A percentile compares a stretch with the other conserved stretches of the same genome.
Evolutionary conservation across 306 rosid species (phyloP).

Genomic region (Inga oerstediana): DNA sequence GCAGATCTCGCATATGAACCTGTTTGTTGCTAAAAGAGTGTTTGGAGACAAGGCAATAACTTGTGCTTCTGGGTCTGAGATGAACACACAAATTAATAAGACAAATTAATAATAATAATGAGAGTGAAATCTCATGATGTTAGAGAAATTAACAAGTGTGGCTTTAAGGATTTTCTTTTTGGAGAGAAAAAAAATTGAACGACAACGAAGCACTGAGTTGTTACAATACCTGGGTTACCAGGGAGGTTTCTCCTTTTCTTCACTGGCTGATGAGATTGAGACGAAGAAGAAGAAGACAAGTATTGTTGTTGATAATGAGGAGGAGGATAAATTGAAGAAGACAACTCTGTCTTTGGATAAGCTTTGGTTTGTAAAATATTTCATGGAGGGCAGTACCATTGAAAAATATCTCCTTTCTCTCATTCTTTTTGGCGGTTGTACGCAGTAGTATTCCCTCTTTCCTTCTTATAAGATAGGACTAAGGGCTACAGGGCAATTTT

Average conservation of each 20-base stretch:
- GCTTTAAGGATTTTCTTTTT: neutral
- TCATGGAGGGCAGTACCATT: too few species aligned
- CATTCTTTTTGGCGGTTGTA: too few species aligned
- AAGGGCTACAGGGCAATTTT: too few species aligned
- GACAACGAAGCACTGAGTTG: neutral
- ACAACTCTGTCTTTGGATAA: too few species aligned
- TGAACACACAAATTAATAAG: neutral
- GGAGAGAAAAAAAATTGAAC: neutral
- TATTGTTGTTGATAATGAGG: conserved; percentile 41
- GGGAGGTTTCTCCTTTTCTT: conserved; percentile 96
- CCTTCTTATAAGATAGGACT: too few species aligned
- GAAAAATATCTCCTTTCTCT: too few species aligned
- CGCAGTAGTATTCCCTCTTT: too few species aligned
- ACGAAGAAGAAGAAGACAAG: conserved; percentile 32
- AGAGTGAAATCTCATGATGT: neutral
- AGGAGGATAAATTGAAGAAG: conserved; percentile 53
- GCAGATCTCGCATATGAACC: conserved; percentile 94
- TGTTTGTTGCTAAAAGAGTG: conserved; percentile 76
- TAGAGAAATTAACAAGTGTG: neutral
- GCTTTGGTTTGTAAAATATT: too few species aligned
- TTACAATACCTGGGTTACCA: conserved; percentile 83
- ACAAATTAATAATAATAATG: neutral
- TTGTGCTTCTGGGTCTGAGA: conserved; percentile 92
- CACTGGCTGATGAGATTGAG: conserved; percentile 53
- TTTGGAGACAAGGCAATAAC: conserved; percentile 87